Percentiles rank a stretch among this genome's conserved stretches.
Conservation (phyloP, 345 rosid genomes). For the Melaleuca alternifolia region DNA sequence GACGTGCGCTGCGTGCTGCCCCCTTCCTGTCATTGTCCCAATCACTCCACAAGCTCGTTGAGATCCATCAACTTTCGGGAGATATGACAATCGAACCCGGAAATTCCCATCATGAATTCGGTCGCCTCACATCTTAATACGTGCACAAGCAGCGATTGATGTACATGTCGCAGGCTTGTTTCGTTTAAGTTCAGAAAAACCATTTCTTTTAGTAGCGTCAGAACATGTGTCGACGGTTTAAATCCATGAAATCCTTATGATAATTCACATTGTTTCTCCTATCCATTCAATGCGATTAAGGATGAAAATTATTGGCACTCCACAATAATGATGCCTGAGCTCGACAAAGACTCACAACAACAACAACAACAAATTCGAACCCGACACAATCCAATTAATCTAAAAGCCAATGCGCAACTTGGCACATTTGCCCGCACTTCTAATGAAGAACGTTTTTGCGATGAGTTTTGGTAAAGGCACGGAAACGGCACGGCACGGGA, state of each 20-base stretch:
- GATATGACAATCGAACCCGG: not conserved
- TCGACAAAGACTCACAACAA: not conserved
- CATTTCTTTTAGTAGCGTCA: not conserved
- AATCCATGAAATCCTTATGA: not conserved
- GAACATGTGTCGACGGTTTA: not conserved
- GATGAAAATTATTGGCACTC: not conserved
- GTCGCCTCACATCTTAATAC: not conserved
- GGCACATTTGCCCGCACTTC: fast-evolving
- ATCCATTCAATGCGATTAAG: not conserved
- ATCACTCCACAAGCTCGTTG: not conserved
- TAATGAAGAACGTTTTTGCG: not conserved
- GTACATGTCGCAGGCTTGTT: not conserved
- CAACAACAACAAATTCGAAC: not conserved
- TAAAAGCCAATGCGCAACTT: fast-evolving
- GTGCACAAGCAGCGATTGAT: not conserved
- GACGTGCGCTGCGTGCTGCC: not conserved
- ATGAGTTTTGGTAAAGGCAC: not conserved
- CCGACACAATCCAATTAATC: not conserved
- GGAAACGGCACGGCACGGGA: not conserved
- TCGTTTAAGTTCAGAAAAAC: not conserved
- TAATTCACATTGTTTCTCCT: no score
- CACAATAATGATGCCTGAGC: not conserved
- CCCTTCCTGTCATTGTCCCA: not conserved
- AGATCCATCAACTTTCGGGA: not conserved
- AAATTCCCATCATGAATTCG: not conserved